A percentile compares a stretch with the other conserved stretches of the same genome.
Evolutionary conservation across 176 grass and related monocot species (phyloP).

Genomic region (Tillandsia fasciculata): DNA sequence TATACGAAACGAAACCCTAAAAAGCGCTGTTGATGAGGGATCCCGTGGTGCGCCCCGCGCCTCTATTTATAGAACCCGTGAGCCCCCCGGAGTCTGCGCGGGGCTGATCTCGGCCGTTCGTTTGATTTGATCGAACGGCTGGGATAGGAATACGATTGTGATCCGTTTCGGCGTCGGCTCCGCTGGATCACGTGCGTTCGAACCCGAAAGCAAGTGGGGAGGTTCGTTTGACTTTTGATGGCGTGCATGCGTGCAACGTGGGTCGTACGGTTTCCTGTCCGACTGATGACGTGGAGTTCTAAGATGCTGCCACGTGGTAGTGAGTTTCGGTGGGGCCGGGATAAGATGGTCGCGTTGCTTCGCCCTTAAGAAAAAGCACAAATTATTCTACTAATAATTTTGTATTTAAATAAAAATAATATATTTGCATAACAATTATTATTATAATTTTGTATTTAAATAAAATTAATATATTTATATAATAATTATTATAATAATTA

Average conservation of each 20-base stretch:
- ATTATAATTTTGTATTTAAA: no score
- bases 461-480: no score
- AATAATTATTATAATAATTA: no score
- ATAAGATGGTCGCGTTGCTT: no score
- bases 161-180: neutral
- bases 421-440: no score
- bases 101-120: slow-evolving; percentile 25
- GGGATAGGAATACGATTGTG: neutral
- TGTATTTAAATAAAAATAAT: no score
- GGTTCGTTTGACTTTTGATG: neutral
- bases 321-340: no score
- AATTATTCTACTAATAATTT: no score
- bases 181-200: slow-evolving; percentile 9
- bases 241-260: neutral
- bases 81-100: neutral
- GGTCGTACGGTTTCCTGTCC: neutral
- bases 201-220: neutral
- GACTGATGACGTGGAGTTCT: neutral
- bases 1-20: slow-evolving; percentile 8
- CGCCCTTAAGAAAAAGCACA: no score
- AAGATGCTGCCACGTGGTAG: neutral
- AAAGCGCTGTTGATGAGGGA: slow-evolving; percentile 1
- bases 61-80: slow-evolving; percentile 37
- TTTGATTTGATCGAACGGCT: slow-evolving; percentile 26
- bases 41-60: neutral